Conservation (phyloP, 345 rosid genomes). For the Eucalyptus cladocalyx region DNA sequence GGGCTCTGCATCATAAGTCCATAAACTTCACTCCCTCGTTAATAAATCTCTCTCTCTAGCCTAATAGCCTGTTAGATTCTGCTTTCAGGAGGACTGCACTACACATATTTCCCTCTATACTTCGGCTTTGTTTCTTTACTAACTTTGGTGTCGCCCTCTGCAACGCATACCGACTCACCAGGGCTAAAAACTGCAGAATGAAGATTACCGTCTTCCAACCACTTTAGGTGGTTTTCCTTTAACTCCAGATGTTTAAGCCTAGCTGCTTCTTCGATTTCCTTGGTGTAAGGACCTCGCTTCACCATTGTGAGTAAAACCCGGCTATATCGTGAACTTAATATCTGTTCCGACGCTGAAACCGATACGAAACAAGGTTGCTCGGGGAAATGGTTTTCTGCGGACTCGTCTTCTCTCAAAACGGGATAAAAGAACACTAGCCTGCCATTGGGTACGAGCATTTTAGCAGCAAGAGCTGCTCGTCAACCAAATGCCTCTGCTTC, state of each 20-base stretch:
- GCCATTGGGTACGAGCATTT: slow-evolving; percentile 79
- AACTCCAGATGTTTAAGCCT: slow-evolving; percentile 62
- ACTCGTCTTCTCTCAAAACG: slow-evolving; percentile 57
- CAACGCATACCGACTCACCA: slow-evolving; percentile 20
- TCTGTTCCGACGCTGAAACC: slow-evolving; percentile 78
- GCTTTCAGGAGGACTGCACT: neutral
- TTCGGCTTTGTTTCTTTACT: slow-evolving; percentile 61
- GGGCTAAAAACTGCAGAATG: slow-evolving; percentile 75
- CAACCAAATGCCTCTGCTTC: no score
- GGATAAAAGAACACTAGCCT: slow-evolving; percentile 91
- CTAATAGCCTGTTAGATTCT: neutral
- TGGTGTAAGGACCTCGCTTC: slow-evolving; percentile 48
- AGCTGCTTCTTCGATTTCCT: slow-evolving; percentile 55
- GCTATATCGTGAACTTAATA: slow-evolving; percentile 73
- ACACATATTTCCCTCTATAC: slow-evolving; percentile 82
- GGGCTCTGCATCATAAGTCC: neutral
- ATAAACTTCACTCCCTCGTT: neutral
- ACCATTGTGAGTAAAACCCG: slow-evolving; percentile 82
- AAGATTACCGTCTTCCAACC: slow-evolving; percentile 84
- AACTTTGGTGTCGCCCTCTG: slow-evolving; percentile 18
- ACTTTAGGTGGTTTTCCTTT: slow-evolving; percentile 76
- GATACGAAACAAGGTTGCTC: slow-evolving; percentile 77
- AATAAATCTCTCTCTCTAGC: neutral
- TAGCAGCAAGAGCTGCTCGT: slow-evolving; percentile 21
- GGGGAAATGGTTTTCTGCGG: slow-evolving; percentile 28